Evolutionary conservation across 306 rosid genomes (phyloP).

Genomic region (Trifolium repens): DNA sequence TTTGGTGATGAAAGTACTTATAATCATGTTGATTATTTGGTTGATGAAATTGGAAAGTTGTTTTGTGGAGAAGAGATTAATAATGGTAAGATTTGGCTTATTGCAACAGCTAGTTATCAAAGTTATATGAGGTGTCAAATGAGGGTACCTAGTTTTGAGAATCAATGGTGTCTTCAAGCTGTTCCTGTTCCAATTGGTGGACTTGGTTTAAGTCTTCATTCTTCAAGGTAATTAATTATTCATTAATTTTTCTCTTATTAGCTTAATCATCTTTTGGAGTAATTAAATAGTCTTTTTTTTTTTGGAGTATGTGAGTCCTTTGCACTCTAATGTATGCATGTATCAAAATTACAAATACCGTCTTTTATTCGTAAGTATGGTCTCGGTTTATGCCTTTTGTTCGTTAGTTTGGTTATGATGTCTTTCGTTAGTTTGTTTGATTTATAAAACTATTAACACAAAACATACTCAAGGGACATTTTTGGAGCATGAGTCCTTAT

Average conservation of each 20-base stretch:
- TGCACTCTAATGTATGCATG: not conserved
- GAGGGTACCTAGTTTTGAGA: slow-evolving; percentile 83
- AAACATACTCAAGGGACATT: too few species aligned
- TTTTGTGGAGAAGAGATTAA: slow-evolving; percentile 47
- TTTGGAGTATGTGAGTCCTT: not conserved
- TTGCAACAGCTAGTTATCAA: slow-evolving; percentile 82
- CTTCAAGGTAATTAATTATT: slow-evolving; percentile 67
- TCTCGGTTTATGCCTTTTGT: too few species aligned
- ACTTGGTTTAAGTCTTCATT: slow-evolving; percentile 81
- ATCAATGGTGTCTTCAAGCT: slow-evolving; percentile 87
- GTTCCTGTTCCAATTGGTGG: slow-evolving; percentile 88
- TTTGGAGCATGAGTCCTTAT: not conserved
- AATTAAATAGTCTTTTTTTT: not conserved
- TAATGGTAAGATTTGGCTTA: slow-evolving; percentile 64
- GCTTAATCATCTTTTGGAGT: not conserved
- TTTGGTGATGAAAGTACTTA: slow-evolving; percentile 41
- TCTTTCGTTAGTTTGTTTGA: not conserved
- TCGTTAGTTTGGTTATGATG: not conserved
- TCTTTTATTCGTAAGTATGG: too few species aligned
- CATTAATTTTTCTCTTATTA: slow-evolving; percentile 2
- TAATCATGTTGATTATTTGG: slow-evolving; percentile 63
- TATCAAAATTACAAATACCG: not conserved
- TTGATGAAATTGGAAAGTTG: slow-evolving; percentile 69
- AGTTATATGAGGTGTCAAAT: slow-evolving; percentile 86
- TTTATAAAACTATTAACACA: too few species aligned